A percentile compares a stretch with the other conserved stretches of the same genome.
These are phyloP conservation scores for Penicillium glabrum DNA, from an alignment of 2,329 filamentous ascomycete species.

Conservation along the genomic window DNA sequence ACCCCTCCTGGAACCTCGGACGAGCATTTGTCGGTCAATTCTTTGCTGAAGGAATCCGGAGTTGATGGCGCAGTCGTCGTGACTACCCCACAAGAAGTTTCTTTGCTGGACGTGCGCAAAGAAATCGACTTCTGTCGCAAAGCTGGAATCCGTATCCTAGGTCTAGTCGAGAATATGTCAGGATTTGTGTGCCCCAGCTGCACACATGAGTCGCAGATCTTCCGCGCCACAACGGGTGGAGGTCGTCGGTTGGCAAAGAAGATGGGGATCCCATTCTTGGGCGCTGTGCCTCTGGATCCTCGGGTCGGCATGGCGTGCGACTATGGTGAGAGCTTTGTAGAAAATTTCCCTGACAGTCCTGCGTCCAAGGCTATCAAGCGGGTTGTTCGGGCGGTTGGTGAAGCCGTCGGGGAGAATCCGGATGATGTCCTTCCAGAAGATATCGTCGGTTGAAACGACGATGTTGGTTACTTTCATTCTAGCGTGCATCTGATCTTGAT, in stretches of 20 bases:
- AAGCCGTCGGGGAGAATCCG: slow-evolving; percentile 64
- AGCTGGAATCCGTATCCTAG: slow-evolving; percentile 83
- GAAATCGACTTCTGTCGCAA: slow-evolving; percentile 98
- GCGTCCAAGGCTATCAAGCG: slow-evolving; percentile 77
- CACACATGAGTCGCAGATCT: slow-evolving; percentile 77
- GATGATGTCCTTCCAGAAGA: slow-evolving; percentile 47
- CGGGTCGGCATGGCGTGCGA: slow-evolving; percentile 95
- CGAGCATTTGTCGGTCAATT: slow-evolving; percentile 92
- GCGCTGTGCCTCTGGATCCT: slow-evolving; percentile 86
- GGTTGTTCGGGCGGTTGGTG: slow-evolving; percentile 73
- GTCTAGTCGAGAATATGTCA: slow-evolving; percentile 96
- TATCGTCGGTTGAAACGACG: slow-evolving; percentile 21
- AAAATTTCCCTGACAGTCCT: slow-evolving; percentile 89
- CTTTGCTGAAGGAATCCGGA: slow-evolving; percentile 83
- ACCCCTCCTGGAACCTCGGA: slow-evolving; percentile 94
- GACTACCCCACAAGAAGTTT: slow-evolving; percentile 92
- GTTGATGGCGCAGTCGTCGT: slow-evolving; percentile 93
- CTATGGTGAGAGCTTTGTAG: slow-evolving; percentile 95
- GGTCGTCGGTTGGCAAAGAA: slow-evolving; percentile 78
- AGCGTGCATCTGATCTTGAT: slow-evolving; percentile 24
- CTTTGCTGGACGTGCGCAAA: slow-evolving; percentile 88
- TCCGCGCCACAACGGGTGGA: slow-evolving; percentile 86
- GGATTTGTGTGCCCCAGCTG: slow-evolving; percentile 96
- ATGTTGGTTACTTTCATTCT: slow-evolving; percentile 11
- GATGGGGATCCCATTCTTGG: slow-evolving; percentile 84